These are phyloP conservation scores for Abrus pulchellus DNA, from an alignment of 306 rosid species.

Conservation along the genomic window DNA sequence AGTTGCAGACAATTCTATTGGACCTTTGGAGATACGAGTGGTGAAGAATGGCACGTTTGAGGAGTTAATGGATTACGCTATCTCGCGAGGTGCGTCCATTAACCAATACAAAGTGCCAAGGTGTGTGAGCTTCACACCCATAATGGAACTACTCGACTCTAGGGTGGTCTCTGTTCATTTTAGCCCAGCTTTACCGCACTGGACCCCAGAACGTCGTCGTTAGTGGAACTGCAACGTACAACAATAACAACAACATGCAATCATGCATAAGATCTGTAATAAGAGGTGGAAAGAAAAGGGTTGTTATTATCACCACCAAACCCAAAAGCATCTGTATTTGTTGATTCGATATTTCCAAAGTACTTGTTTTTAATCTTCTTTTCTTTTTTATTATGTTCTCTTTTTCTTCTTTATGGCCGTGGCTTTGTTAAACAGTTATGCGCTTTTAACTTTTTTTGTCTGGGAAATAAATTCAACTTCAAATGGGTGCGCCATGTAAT, in stretches of 20 bases:
- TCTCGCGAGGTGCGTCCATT: conserved; percentile 90
- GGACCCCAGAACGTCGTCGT: conserved; percentile 84
- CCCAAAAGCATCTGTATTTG: conserved; percentile 27
- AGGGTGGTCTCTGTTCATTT: conserved; percentile 80
- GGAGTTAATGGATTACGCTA: conserved; percentile 95
- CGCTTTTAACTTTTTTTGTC: conserved; percentile 40
- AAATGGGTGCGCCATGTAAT: conserved; percentile 50
- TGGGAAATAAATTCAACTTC: conserved; percentile 56
- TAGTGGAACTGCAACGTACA: conserved; percentile 11
- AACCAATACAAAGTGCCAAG: conserved; percentile 95
- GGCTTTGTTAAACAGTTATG: conserved; percentile 35
- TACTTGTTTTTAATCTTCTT: conserved; percentile 7
- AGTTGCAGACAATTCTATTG: conserved; percentile 84
- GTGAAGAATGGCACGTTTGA: conserved; percentile 93
- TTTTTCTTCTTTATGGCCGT: conserved; percentile 22
- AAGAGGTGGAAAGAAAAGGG: conserved; percentile 6
- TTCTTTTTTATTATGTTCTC: neutral
- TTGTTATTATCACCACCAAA: conserved; percentile 5
- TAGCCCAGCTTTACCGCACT: conserved; percentile 80
- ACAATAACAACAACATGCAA: conserved; percentile 25
- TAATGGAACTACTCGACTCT: conserved; percentile 83
- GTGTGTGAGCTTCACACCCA: conserved; percentile 86
- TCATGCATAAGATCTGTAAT: conserved; percentile 36
- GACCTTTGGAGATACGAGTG: conserved; percentile 87
- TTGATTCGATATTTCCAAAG: conserved; percentile 55